Conservation (phyloP, 129 eudicot species). For the Centella asiatica region DNA sequence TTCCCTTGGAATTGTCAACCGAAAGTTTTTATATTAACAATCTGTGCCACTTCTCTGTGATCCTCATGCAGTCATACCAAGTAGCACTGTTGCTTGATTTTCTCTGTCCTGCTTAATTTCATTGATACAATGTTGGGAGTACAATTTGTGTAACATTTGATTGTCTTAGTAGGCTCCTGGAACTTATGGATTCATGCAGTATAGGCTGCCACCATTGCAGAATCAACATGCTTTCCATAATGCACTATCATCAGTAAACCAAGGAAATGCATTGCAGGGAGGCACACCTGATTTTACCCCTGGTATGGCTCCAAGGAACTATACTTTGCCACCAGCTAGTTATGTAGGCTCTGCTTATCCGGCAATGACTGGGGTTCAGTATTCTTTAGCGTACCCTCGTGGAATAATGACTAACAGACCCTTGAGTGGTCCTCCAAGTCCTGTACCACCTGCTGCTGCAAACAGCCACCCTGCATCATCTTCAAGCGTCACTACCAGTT, state of each 20-base stretch:
- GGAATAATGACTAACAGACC: slow-evolving; percentile 61
- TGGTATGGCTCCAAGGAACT: slow-evolving; percentile 64
- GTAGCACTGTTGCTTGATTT: background rate
- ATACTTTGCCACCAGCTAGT: slow-evolving; percentile 39
- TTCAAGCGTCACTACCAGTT: slow-evolving; percentile 53
- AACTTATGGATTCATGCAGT: slow-evolving; percentile 80
- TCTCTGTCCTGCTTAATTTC: background rate
- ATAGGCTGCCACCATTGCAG: slow-evolving; percentile 65
- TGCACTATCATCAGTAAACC: slow-evolving; percentile 52
- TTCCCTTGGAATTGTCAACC: slow-evolving; percentile 6
- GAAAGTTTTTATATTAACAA: background rate
- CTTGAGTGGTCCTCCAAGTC: slow-evolving; percentile 66
- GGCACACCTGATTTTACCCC: slow-evolving; percentile 47
- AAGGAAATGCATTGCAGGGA: slow-evolving; percentile 39
- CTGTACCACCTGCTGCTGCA: slow-evolving; percentile 47
- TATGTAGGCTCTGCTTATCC: slow-evolving; percentile 65
- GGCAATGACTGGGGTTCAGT: slow-evolving; percentile 58
- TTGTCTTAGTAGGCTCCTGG: slow-evolving; percentile 72
- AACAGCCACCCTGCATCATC: slow-evolving; percentile 66
- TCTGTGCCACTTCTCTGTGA: background rate
- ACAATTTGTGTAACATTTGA: slow-evolving; percentile 18
- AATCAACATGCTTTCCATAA: slow-evolving; percentile 59
- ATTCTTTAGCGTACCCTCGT: slow-evolving; percentile 62
- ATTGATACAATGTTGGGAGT: background rate
- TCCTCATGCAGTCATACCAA: no score